Base-by-base conservation (phyloP, 2,329 filamentous ascomycete species). In the Colletotrichum lini region DNA sequence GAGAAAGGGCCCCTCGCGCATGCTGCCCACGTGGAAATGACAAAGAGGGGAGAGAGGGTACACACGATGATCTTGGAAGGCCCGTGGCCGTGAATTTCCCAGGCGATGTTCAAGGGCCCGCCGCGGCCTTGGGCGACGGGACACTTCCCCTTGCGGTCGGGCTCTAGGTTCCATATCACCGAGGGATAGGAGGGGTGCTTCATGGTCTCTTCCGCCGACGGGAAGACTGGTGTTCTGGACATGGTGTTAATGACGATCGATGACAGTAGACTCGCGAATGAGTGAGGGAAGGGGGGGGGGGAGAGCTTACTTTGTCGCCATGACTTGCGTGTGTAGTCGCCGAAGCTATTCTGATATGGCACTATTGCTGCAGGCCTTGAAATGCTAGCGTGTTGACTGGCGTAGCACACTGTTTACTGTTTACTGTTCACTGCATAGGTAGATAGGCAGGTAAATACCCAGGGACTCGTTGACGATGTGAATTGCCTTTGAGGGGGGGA, bases 51-150 rank as follows among this genome's bases (percentile, higher is more conserved):
- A 54, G 6, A 16, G 70, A 72, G 50, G 63, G 40, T 89, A 92
- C 74, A 50, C 85, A 96, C 94, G 76, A 94, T 85, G 74, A 96
- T 82, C 83, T 93, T 93, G 74, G 88, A 86, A 58, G 91, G 88
- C 4, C 94, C 94, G 72, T 87, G 83, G 67, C 94, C 94, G 83
- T 97, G 94, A 58, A 96, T 85, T 81, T 96, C 93, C 87, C 93
- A 97, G 64, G 89, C 86, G 63, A 97, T 90, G 56, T 92, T 88
- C 74, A 97, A 84, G 23, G 94, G 94, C 2, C 93, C 94, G 73
- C 94, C 92, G 76, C 93, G 88, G 47, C 84, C 88, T 66, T 87
- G 84, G n/a, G 92, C 94, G 38, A 94, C 93, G 2, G 88, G 81
- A 8, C 89, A 78, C 53, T 86, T 86, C 5, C 91, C 94, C 60